Conservation (phyloP, 352 stramenopile genomes). For the Phytopythium kandeliae region DNA sequence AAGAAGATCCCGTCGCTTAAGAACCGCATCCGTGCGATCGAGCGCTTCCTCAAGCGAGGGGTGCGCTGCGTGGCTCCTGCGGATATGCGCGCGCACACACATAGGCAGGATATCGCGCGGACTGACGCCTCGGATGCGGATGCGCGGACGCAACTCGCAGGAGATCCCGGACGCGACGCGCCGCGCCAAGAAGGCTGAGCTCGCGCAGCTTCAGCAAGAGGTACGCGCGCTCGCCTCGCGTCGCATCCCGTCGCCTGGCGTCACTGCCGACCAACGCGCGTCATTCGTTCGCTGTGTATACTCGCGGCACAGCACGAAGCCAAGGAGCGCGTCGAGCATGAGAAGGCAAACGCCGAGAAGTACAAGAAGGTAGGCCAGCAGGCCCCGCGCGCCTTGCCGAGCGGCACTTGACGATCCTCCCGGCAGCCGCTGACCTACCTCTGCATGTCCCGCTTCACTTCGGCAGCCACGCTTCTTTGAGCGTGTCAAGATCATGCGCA, state of each 20-base stretch:
- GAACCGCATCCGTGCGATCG: conserved; percentile 74
- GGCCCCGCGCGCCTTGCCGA: too few species aligned
- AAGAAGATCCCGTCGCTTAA: conserved; percentile 82
- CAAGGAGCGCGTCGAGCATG: conserved; percentile 39
- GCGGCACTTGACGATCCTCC: too few species aligned
- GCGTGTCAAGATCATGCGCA: conserved; percentile 81
- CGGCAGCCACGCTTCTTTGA: conserved; percentile 75
- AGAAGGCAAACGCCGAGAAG: conserved; percentile 75
- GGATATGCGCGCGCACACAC: too few species aligned
- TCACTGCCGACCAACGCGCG: too few species aligned
- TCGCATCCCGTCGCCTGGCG: too few species aligned
- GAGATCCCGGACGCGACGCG: conserved; percentile 35
- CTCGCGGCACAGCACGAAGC: conserved; percentile 20
- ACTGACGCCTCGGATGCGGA: neutral
- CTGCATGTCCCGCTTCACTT: too few species aligned
- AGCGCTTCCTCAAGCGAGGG: conserved; percentile 73
- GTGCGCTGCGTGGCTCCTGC: conserved; percentile 18
- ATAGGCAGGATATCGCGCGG: too few species aligned
- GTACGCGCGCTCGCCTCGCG: conserved; percentile 6
- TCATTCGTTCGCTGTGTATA: too few species aligned
- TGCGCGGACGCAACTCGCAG: conserved; percentile 9
- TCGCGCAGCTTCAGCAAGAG: conserved; percentile 40
- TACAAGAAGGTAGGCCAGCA: conserved; percentile 77
- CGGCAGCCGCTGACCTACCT: neutral
- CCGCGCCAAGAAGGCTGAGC: conserved; percentile 40